Conservation (phyloP, 2,329 filamentous ascomycete species). For the Fonsecaea pedrosoi region DNA sequence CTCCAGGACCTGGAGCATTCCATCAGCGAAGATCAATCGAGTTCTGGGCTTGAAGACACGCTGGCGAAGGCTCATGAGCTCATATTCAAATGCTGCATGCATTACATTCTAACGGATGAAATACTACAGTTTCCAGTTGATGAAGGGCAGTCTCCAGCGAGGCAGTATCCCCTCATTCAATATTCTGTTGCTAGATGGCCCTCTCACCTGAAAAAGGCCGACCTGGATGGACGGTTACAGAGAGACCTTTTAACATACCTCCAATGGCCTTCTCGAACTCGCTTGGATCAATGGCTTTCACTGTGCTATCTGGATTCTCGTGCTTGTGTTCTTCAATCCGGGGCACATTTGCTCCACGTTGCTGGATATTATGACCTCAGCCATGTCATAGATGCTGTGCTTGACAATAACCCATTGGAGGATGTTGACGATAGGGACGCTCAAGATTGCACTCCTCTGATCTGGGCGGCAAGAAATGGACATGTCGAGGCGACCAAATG, state of each 20-base stretch:
- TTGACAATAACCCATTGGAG: background rate
- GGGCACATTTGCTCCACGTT: conserved; percentile 6
- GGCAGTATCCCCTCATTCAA: conserved; percentile 1
- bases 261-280: conserved; percentile 1
- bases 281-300: conserved; percentile 6
- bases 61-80: conserved; percentile 10
- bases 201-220: conserved; percentile 10
- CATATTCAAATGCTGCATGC: conserved; percentile 16
- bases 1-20: conserved; percentile 9
- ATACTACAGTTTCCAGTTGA: background rate
- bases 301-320: conserved; percentile 4
- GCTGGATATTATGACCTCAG: conserved; percentile 4
- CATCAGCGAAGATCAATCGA: conserved; percentile 1
- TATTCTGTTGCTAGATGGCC: conserved; percentile 11
- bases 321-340: conserved; percentile 4
- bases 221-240: background rate
- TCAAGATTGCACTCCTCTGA: conserved; percentile 28
- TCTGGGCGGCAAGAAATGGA: conserved; percentile 29
- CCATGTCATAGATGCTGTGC: conserved; percentile 6
- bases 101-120: conserved; percentile 13
- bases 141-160: background rate
- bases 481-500: conserved; percentile 21
- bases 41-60: background rate
- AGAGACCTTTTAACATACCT: conserved; percentile 3
- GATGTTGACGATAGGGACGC: conserved; percentile 13